A percentile compares a stretch with the other conserved stretches of the same genome.
Conservation (phyloP, 179 eudicot genomes). For the Drosera spatulata region DNA sequence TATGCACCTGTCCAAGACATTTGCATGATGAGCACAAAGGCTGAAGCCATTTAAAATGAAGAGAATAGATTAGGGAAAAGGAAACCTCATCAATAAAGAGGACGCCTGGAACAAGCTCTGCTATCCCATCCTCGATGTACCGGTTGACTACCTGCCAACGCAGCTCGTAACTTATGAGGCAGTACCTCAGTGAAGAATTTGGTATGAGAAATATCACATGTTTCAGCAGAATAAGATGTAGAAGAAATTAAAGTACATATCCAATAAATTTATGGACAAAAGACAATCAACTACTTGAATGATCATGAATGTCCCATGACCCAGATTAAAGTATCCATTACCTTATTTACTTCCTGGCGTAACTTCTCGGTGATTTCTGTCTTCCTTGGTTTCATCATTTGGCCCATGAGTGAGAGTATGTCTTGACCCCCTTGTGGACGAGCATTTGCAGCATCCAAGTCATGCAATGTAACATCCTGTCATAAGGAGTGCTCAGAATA, state of each 20-base stretch:
- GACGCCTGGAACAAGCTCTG: slow-evolving; percentile 95
- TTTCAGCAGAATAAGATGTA: too few relatives aligned
- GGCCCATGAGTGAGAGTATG: slow-evolving; percentile 87
- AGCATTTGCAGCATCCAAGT: slow-evolving; percentile 98
- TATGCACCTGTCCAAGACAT: slow-evolving; percentile 53
- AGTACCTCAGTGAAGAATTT: too few relatives aligned
- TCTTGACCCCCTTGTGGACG: slow-evolving; percentile 99
- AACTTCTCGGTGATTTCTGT: slow-evolving; percentile 94
- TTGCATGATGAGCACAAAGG: slow-evolving; percentile 2
- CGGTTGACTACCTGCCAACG: slow-evolving; percentile 75
- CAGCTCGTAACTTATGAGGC: background rate
- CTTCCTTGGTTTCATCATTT: slow-evolving; percentile 96
- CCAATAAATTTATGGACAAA: too few relatives aligned
- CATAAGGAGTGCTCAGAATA: background rate
- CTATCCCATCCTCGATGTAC: slow-evolving; percentile 89
- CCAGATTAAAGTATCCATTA: slow-evolving; percentile 3
- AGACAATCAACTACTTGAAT: too few relatives aligned
- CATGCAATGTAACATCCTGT: slow-evolving; percentile 96
- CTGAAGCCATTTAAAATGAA: background rate
- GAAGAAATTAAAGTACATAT: too few relatives aligned
- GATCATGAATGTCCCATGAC: too few relatives aligned
- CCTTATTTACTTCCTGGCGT: slow-evolving; percentile 94
- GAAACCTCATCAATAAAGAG: slow-evolving; percentile 88
- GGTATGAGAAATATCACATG: too few relatives aligned
- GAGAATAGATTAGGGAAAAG: background rate